phyloP scores from a whole-genome alignment of 1,139 yeast species.

The Hansenula sp. region DNA sequence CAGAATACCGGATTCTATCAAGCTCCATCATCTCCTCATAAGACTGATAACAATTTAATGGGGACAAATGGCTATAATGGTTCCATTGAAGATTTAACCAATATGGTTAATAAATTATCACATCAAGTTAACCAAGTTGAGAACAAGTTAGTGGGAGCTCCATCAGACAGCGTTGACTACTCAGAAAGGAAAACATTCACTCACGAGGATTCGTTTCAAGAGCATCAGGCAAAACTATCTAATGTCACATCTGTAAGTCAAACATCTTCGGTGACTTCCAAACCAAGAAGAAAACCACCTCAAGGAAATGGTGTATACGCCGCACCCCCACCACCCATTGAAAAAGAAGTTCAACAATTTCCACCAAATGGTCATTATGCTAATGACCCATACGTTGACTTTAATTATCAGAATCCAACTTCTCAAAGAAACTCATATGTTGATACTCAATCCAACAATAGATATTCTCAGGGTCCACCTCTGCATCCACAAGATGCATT shows the following conservation, averaged over 20 bases:
- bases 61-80: constrained; percentile 2
- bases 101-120: constrained; percentile 32
- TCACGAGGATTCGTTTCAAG: neutral
- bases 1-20: neutral
- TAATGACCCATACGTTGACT: neutral
- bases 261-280: neutral
- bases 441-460: neutral
- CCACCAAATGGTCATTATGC: neutral
- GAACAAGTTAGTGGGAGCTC: constrained; percentile 12
- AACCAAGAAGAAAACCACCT: constrained; percentile 11
- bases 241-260: neutral
- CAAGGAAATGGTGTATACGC: neutral
- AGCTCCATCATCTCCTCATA: constrained; percentile 4
- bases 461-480: neutral
- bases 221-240: neutral
- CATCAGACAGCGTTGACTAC: neutral
- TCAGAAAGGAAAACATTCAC: neutral
- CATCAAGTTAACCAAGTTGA: constrained; percentile 22
- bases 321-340: no score
- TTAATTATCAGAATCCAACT: neutral
- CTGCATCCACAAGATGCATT: neutral
- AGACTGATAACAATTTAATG: neutral
- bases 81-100: constrained; percentile 15
- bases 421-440: constrained; percentile 1
- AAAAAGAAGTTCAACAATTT: no score